phyloP scores from a whole-genome alignment of 2,329 filamentous ascomycete genomes.

The Coleophoma cylindrospora region DNA sequence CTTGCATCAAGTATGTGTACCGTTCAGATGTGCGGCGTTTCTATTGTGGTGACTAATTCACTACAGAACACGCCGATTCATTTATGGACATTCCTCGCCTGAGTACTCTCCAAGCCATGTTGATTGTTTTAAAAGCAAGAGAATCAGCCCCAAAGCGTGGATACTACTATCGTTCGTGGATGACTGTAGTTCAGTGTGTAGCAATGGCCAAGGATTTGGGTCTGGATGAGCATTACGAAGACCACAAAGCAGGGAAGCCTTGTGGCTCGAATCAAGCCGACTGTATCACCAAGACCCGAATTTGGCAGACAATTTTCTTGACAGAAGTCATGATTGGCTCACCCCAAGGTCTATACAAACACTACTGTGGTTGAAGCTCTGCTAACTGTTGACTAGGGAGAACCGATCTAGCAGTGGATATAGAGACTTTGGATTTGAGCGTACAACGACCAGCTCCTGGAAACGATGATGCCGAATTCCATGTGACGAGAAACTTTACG shows the following conservation, averaged over 20 bases:
- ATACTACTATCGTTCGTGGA: slow-evolving; percentile 97
- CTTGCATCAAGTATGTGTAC: slow-evolving; percentile 69
- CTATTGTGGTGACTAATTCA: slow-evolving; percentile 21
- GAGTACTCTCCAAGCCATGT: slow-evolving; percentile 84
- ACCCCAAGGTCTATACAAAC: slow-evolving; percentile 67
- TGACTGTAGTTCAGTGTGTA: slow-evolving; percentile 86
- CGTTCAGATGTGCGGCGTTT: not conserved
- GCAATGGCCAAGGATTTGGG: slow-evolving; percentile 92
- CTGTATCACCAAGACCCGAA: slow-evolving; percentile 76
- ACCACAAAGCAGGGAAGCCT: slow-evolving; percentile 65
- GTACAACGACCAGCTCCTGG: slow-evolving; percentile 59
- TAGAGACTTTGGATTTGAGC: slow-evolving; percentile 71
- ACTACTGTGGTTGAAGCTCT: too few relatives aligned
- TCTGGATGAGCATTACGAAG: slow-evolving; percentile 78
- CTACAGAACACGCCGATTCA: slow-evolving; percentile 76
- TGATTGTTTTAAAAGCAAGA: slow-evolving; percentile 84
- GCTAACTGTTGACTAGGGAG: slow-evolving; percentile 48
- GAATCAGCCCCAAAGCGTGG: slow-evolving; percentile 90
- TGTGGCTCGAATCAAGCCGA: slow-evolving; percentile 69
- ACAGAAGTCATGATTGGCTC: slow-evolving; percentile 91
- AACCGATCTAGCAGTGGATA: slow-evolving; percentile 70
- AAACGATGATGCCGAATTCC: slow-evolving; percentile 69
- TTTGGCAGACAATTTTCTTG: slow-evolving; percentile 85
- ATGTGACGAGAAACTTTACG: slow-evolving; percentile 77
- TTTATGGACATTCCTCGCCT: slow-evolving; percentile 90